Conservation (phyloP, 257 asterid species). For the Przewalskia tangutica region DNA sequence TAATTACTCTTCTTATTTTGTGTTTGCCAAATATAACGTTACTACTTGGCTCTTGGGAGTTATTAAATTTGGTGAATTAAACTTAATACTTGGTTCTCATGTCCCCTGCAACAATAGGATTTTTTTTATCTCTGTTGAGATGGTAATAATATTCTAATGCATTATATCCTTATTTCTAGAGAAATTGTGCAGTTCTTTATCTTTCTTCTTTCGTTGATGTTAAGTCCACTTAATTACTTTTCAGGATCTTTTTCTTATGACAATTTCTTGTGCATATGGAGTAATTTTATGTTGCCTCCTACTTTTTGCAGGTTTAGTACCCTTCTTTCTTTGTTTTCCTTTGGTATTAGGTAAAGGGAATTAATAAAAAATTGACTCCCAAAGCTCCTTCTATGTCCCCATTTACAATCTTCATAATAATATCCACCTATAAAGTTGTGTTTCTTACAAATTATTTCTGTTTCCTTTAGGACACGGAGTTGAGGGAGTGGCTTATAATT, state of each 20-base stretch:
- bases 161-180: background rate
- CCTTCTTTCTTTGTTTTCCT: background rate
- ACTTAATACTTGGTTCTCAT: background rate
- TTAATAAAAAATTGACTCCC: background rate
- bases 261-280: background rate
- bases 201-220: background rate
- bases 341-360: background rate
- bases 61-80: background rate
- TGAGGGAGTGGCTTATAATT: background rate
- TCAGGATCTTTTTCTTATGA: background rate
- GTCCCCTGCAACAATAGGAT: background rate
- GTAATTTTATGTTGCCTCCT: background rate
- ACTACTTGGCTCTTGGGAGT: background rate
- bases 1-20: background rate
- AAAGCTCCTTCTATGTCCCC: background rate
- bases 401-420: background rate
- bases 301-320: background rate
- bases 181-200: background rate
- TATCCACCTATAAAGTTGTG: background rate
- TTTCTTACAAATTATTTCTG: background rate
- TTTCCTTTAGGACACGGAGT: background rate
- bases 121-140: background rate
- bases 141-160: background rate
- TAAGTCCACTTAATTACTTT: background rate
- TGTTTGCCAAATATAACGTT: background rate